Evolutionary conservation across 2,329 filamentous ascomycete genomes (phyloP), one percentile per base, ranked within the genome.

Genomic region (Alternaria tenuissima): DNA sequence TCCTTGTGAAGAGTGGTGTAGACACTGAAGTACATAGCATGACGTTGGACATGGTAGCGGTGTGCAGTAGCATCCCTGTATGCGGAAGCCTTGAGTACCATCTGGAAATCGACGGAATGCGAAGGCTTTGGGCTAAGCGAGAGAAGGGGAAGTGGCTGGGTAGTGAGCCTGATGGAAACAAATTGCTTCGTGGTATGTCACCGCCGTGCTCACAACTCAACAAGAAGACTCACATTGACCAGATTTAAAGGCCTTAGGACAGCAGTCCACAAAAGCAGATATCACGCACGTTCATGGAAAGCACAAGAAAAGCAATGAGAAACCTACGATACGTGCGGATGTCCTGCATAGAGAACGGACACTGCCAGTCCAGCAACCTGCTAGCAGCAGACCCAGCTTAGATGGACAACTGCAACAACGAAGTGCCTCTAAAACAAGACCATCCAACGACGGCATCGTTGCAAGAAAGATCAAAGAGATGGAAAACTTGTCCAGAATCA

Each of bases 101-200:
- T 36, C 61, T 74, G 7, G 70, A 74, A 58, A 61, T 74, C 8
- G 63, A 69, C 36, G 67, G 57, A 9, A 61, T 64, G 39, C 62
- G 63, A 22, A 59, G 62, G n/a, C 46, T 67, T 1, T 74, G 70
- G 69, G 70, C 70, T 11, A 72, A 61, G 18, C 70, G 70, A 32
- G 51, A 64, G 20, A 55, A 60, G 20, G 69, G 68, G 36, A 55
- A 42, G 24, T 74, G 71, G 71, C 48, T 64, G 42, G 70, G 69
- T 1, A 58, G 65, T 41, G 70, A 71, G 55, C 71, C 71, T 11
- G 68, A 72, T 46, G 70, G 66, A 0, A 42, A 46, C 6, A 64
- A 59, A 30, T 60, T 74, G n/a, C 55, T 73, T 24, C 49, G 65
- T 26, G 69, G 71, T 72, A 64, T 7, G 66, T 41, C 20, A 11